Conservation (phyloP, 106 monocot genomes). For the Dioscorea dumetorum region DNA sequence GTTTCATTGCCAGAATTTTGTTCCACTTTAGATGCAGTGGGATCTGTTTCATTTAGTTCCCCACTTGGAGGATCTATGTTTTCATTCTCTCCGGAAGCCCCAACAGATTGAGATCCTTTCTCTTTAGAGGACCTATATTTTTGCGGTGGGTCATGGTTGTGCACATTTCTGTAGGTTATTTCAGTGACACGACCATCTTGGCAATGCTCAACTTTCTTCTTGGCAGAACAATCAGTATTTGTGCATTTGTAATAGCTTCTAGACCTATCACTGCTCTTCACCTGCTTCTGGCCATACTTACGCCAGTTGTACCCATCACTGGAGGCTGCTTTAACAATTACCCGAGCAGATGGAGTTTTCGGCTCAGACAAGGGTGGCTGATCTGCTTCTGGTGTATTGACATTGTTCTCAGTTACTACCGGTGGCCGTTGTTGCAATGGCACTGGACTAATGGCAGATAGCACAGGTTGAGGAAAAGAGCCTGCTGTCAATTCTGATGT, state of each 20-base stretch:
- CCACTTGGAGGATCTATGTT: constrained; percentile 12
- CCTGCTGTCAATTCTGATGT: constrained; percentile 17
- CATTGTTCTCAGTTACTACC: constrained; percentile 8
- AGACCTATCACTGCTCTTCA: constrained; percentile 61
- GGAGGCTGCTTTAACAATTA: constrained; percentile 11
- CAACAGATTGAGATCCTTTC: constrained; percentile 17
- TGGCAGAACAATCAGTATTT: constrained; percentile 41
- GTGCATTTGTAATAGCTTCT: constrained; percentile 79
- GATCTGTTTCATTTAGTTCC: constrained; percentile 17
- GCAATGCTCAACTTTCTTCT: constrained; percentile 70
- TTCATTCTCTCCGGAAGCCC: constrained; percentile 12
- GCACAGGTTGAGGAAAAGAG: constrained; percentile 19
- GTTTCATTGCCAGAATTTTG: constrained; percentile 18
- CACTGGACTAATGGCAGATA: constrained; percentile 17
- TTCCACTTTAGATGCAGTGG: constrained; percentile 13
- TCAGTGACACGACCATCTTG: constrained; percentile 60
- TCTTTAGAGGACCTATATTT: constrained; percentile 41
- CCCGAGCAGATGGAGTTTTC: constrained; percentile 16
- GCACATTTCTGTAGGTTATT: constrained; percentile 39
- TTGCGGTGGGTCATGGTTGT: constrained; percentile 60
- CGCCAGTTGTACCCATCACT: constrained; percentile 73
- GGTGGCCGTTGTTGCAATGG: constrained; percentile 16
- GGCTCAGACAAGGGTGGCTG: constrained; percentile 7
- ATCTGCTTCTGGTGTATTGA: constrained; percentile 4
- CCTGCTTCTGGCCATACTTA: constrained; percentile 85